phyloP scores from a whole-genome alignment of 2,329 filamentous ascomycete species.

The Botrytis porri region DNA sequence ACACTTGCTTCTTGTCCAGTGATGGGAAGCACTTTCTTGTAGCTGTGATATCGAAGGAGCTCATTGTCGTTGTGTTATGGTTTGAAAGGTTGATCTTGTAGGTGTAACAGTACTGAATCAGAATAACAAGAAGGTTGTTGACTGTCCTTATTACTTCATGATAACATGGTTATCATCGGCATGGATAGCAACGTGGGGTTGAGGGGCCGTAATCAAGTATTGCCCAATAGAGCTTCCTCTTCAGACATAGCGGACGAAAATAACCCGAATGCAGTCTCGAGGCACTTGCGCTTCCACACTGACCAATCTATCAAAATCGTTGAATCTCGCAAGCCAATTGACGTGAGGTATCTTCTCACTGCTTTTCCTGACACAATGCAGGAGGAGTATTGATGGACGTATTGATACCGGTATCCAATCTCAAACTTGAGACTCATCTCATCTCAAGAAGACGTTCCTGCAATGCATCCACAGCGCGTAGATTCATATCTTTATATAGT shows the following conservation, averaged over 20 bases:
- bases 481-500: not conserved
- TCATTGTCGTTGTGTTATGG: constrained; percentile 26
- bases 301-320: not conserved
- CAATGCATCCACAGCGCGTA: constrained; percentile 11
- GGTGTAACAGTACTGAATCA: not conserved
- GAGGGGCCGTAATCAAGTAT: constrained; percentile 9
- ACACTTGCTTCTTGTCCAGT: constrained; percentile 63
- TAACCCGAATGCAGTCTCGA: not conserved
- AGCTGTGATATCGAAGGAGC: constrained; percentile 51
- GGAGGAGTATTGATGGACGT: not conserved
- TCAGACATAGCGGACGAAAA: constrained; percentile 13
- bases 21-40: constrained; percentile 66
- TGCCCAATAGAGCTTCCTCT: constrained; percentile 17
- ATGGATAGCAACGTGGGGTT: not conserved
- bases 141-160: constrained; percentile 9
- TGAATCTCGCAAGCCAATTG: constrained; percentile 14
- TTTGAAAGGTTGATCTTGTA: not conserved
- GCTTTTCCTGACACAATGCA: not conserved
- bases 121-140: not conserved
- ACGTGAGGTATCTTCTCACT: not conserved
- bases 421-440: constrained; percentile 15
- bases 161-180: constrained; percentile 3
- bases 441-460: not conserved
- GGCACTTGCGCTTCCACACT: not conserved
- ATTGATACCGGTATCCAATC: constrained; percentile 14